phyloP scores from a whole-genome alignment of 208 protist species.

The Tritrichomonas foetus region DNA sequence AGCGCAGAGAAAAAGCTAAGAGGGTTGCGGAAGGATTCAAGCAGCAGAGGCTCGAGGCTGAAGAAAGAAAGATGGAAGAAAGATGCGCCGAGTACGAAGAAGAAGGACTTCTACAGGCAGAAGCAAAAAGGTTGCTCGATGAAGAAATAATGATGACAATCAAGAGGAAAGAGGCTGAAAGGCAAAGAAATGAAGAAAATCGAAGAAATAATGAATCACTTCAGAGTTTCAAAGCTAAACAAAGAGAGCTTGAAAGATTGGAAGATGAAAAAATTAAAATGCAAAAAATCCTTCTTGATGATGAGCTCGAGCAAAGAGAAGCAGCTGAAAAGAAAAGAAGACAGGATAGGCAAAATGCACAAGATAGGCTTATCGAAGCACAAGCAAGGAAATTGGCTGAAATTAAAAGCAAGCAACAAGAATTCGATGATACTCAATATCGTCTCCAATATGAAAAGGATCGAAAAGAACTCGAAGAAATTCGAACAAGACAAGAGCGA shows the following conservation, averaged over 20 bases:
- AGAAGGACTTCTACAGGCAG: not conserved
- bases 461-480: not conserved
- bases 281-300: too few relatives aligned
- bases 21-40: not conserved
- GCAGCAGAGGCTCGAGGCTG: not conserved
- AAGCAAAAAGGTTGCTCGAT: not conserved
- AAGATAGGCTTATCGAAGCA: not conserved
- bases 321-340: not conserved
- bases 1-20: not conserved
- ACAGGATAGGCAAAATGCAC: not conserved
- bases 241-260: not conserved
- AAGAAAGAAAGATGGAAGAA: not conserved
- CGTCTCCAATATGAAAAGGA: not conserved
- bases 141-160: not conserved
- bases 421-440: not conserved
- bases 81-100: not conserved
- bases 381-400: not conserved
- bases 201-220: not conserved
- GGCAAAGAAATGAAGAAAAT: not conserved
- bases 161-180: not conserved
- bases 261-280: not conserved
- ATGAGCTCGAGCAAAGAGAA: not conserved
- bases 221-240: too few relatives aligned
- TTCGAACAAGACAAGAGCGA: not conserved
- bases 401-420: not conserved